A percentile compares a stretch with the other conserved stretches of the same genome.
Conservation (phyloP, 805 yeast genomes). For the Lachancea cidri region DNA sequence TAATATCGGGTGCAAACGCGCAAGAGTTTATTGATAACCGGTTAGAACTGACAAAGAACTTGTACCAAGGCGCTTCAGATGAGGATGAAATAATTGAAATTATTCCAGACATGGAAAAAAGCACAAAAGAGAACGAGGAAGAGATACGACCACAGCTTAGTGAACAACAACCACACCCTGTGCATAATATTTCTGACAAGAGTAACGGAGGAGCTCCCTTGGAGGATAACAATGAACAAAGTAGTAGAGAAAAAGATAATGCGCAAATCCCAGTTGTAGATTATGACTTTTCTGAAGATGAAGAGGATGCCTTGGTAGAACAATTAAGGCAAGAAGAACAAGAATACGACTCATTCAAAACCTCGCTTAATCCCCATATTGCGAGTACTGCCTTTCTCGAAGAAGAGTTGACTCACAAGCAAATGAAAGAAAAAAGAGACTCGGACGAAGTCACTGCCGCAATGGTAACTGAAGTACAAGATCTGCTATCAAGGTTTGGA, state of each 20-base stretch:
- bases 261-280: slow-evolving; percentile 34
- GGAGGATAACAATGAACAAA: background rate
- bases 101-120: no score
- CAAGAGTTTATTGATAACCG: slow-evolving; percentile 8
- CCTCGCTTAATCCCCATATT: slow-evolving; percentile 32
- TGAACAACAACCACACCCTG: no score
- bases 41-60: slow-evolving; percentile 16
- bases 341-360: slow-evolving; percentile 63
- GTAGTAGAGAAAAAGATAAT: background rate
- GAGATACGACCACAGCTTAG: no score
- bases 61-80: slow-evolving; percentile 29
- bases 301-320: slow-evolving; percentile 60
- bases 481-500: slow-evolving; percentile 79
- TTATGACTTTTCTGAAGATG: slow-evolving; percentile 71
- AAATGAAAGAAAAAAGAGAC: slow-evolving; percentile 69
- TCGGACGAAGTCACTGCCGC: slow-evolving; percentile 83
- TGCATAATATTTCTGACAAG: no score
- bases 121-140: background rate
- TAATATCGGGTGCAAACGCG: slow-evolving; percentile 20
- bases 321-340: slow-evolving; percentile 65
- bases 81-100: slow-evolving; percentile 23
- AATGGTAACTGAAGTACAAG: slow-evolving; percentile 90
- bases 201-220: no score
- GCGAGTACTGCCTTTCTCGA: slow-evolving; percentile 31
- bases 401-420: slow-evolving; percentile 47